Percentiles rank a stretch among this genome's conserved stretches.
These are phyloP conservation scores for Bolboschoenus planiculmis DNA, from an alignment of 176 grass and related monocot genomes.

Conservation along the genomic window DNA sequence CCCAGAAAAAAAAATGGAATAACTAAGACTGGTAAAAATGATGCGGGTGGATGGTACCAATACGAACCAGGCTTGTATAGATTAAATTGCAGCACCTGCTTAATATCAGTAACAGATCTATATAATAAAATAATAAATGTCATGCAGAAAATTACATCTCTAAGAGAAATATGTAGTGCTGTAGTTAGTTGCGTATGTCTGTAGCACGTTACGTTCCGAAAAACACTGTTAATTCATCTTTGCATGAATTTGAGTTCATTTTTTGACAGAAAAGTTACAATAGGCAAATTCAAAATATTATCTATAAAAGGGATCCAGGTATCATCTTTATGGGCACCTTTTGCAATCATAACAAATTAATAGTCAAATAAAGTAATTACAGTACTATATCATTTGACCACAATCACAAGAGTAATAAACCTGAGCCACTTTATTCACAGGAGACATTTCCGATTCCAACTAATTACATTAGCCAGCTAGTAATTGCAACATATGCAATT, in stretches of 20 bases:
- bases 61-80: not conserved
- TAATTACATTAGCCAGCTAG: not conserved
- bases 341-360: not conserved
- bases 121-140: not conserved
- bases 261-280: not conserved
- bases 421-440: not conserved
- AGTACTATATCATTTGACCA: not conserved
- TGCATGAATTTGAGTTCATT: not conserved
- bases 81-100: too few relatives aligned
- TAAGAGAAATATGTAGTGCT: too few relatives aligned
- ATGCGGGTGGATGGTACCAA: not conserved
- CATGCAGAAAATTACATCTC: not conserved
- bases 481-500: not conserved
- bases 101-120: not conserved
- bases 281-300: not conserved
- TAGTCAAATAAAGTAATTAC: not conserved
- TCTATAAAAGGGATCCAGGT: not conserved
- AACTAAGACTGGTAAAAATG: constrained; percentile 3
- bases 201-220: not conserved
- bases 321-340: not conserved
- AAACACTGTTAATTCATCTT: not conserved
- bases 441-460: not conserved
- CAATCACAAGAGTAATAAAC: not conserved
- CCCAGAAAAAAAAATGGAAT: not conserved
- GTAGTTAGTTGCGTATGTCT: not conserved